Base-by-base conservation (phyloP, 2,329 filamentous ascomycete genomes). In the Penicillium sp. region DNA sequence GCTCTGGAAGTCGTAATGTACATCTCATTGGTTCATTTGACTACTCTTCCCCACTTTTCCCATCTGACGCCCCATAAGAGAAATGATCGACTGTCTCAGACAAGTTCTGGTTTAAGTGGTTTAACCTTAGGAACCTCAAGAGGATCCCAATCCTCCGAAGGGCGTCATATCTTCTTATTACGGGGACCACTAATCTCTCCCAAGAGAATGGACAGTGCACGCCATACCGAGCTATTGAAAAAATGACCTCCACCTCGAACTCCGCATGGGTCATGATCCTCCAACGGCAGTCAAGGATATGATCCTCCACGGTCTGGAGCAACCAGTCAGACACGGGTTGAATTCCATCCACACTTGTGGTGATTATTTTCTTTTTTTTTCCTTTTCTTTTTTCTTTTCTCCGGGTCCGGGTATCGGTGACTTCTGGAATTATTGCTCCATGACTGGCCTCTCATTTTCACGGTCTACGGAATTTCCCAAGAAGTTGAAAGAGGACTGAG, bases 281-380 rank as follows among this genome's bases (percentile, higher is more conserved):
- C 53, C 48, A 56, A 56, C 53, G 53, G 53, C 23, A 56, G 31
- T 56, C 31, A 29, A 52, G 53, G 64, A 41, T 49, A 43, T 27
- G 57, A 55, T 71, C 65, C 45, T 44, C 53, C 7, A 62, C 68
- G 43, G 27, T 48, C 25, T 19, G 41, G 6, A 36, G 19, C 0
- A 47, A 45, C 53, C 38, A 55, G 53, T 55, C 48, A 56, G n/a
- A 55, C 12, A 33, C 25, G 48, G 48, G 31, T 15, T 25, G 31
- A 45, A 31, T 36, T 44, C 38, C 25, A 15, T n/a, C 35, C 29
- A 44, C 8, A 1, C n/a, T 15, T 43, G 23, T 27, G 23, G 7
- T 41, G 13, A 49, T 49, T 19, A 35, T 42, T 17, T 17, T 29
- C 6, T 1, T 25, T 2, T 6, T 15, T 15, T 44, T 4, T 29